phyloP scores from a whole-genome alignment of 2,329 filamentous ascomycete species.

The Colletotrichum chlorophyti region DNA sequence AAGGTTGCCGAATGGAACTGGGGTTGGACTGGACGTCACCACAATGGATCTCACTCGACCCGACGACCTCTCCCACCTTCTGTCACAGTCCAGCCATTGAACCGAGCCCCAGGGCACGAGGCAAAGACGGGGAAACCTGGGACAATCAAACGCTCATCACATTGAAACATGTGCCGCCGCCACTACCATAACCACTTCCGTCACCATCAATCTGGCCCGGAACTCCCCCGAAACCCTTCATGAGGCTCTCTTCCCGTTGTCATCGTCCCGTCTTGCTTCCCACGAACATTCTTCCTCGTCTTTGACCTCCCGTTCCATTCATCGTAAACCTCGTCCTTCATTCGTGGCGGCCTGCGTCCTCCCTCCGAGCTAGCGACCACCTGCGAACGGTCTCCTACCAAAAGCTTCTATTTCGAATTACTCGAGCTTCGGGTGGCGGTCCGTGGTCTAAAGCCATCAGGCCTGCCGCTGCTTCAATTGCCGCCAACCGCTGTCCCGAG shows the following conservation, averaged over 20 bases:
- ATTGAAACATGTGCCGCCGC: constrained; percentile 27
- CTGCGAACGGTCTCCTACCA: not conserved
- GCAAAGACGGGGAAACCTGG: too few relatives aligned
- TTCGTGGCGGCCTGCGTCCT: not conserved
- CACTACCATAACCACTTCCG: constrained; percentile 8
- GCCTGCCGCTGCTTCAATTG: not conserved
- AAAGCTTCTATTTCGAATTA: constrained; percentile 1
- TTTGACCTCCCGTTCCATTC: not conserved
- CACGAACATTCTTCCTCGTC: constrained; percentile 1
- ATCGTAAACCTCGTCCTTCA: not conserved
- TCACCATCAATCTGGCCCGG: too few relatives aligned
- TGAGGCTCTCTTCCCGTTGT: constrained; percentile 3
- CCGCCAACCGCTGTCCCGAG: constrained; percentile 14
- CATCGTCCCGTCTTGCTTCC: not conserved
- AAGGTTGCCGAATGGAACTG: too few relatives aligned
- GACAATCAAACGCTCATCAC: constrained; percentile 3
- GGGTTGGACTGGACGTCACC: too few relatives aligned
- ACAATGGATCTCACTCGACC: too few relatives aligned
- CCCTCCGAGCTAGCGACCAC: not conserved
- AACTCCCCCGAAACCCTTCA: constrained; percentile 1
- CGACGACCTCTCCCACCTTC: too few relatives aligned
- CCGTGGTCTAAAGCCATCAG: constrained; percentile 2
- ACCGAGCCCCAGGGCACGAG: too few relatives aligned
- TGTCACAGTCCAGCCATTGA: constrained; percentile 26
- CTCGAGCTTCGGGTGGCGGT: constrained; percentile 14